These are phyloP conservation scores for Fistulinella prunicolor DNA, from an alignment of 768 basidiomycete species.

Conservation along the genomic window DNA sequence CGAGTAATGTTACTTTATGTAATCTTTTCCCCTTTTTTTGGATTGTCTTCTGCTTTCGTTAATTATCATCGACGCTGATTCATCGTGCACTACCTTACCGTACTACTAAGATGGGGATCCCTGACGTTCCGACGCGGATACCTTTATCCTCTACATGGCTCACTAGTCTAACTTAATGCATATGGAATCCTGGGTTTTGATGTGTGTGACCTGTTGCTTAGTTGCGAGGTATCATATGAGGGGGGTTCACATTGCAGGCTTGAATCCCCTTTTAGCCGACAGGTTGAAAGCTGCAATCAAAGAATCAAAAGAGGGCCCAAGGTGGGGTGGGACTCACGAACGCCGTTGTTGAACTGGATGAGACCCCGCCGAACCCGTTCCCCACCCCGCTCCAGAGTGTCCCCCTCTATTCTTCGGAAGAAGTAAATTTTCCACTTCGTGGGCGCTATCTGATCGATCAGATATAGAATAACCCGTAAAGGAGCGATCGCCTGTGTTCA, in stretches of 20 bases:
- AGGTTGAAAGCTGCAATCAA: constrained; percentile 42
- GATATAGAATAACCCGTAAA: constrained; percentile 47
- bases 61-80: constrained; percentile 11
- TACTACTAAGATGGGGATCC: constrained; percentile 2
- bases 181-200: not conserved
- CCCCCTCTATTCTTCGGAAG: constrained; percentile 29
- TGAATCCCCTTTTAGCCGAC: constrained; percentile 44
- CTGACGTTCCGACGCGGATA: constrained; percentile 8
- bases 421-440: constrained; percentile 71
- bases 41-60: constrained; percentile 3
- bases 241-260: constrained; percentile 37
- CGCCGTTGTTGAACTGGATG: constrained; percentile 26
- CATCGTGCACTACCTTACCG: constrained; percentile 14
- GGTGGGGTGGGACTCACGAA: constrained; percentile 11
- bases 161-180: constrained; percentile 18
- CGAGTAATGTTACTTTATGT: constrained; percentile 23
- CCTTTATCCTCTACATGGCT: constrained; percentile 21
- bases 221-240: not conserved
- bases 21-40: not conserved
- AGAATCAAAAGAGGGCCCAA: not conserved
- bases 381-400: constrained; percentile 35
- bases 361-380: constrained; percentile 24
- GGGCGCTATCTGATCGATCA: constrained; percentile 62
- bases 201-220: not conserved
- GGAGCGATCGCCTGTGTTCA: constrained; percentile 37